phyloP scores from a whole-genome alignment of 176 grass and related monocot genomes.

The Ensete ventricosum region DNA sequence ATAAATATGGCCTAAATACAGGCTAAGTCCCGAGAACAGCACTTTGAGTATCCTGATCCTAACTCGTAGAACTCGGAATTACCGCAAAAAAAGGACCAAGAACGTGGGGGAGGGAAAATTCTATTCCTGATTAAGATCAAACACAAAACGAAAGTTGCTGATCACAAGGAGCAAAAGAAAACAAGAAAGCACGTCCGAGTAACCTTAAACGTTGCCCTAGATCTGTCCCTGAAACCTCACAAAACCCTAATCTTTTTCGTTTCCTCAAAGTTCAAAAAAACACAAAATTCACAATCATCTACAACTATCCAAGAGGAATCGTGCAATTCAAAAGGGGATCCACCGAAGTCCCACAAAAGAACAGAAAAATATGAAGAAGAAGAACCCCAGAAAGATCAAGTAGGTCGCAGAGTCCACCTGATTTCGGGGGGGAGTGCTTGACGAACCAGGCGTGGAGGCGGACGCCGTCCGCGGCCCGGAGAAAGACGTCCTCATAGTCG shows the following conservation, averaged over 20 bases:
- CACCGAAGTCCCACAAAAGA: not conserved
- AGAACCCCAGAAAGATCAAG: slow-evolving; percentile 7
- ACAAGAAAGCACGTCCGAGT: not conserved
- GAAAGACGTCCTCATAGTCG: slow-evolving; percentile 77
- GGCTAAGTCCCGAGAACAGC: not conserved
- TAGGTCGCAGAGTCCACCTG: slow-evolving; percentile 27
- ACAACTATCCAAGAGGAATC: not conserved
- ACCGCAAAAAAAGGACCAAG: not conserved
- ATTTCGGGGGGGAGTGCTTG: slow-evolving; percentile 52
- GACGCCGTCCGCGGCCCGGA: slow-evolving; percentile 70
- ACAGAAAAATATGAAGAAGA: slow-evolving; percentile 2
- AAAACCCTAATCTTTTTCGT: not conserved
- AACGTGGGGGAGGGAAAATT: too few relatives aligned
- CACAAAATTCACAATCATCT: not conserved
- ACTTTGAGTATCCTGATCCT: not conserved
- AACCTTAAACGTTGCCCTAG: not conserved
- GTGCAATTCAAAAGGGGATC: not conserved
- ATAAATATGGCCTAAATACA: not conserved
- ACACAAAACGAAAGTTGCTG: not conserved
- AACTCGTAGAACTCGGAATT: not conserved
- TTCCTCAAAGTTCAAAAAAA: not conserved
- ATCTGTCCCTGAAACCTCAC: not conserved
- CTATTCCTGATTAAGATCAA: not conserved
- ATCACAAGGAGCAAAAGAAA: not conserved
- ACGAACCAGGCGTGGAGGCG: slow-evolving; percentile 97